A percentile compares a stretch with the other conserved stretches of the same genome.
phyloP scores from a whole-genome alignment of 345 rosid genomes.

The Lagerstroemia speciosa region DNA sequence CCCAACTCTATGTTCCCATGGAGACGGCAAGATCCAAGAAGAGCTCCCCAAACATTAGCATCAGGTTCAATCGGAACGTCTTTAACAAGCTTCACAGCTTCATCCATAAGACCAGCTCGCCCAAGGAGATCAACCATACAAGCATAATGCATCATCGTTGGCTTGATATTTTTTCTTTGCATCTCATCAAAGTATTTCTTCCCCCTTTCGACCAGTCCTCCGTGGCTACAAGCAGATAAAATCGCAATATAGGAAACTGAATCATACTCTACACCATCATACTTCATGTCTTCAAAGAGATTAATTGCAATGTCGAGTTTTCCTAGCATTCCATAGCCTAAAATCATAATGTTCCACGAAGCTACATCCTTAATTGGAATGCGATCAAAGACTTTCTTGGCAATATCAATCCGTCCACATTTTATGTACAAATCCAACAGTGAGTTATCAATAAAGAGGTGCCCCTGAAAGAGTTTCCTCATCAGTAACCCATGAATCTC shows the following conservation, averaged over 20 bases:
- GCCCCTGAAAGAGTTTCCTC: slow-evolving; percentile 22
- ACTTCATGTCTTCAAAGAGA: slow-evolving; percentile 36
- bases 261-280: slow-evolving; percentile 26
- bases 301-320: slow-evolving; percentile 24
- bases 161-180: slow-evolving; percentile 22
- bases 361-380: slow-evolving; percentile 28
- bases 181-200: slow-evolving; percentile 32
- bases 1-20: slow-evolving; percentile 40
- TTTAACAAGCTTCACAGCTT: slow-evolving; percentile 27
- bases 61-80: slow-evolving; percentile 26
- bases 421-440: slow-evolving; percentile 39
- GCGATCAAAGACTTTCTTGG: slow-evolving; percentile 26
- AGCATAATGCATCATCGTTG: slow-evolving; percentile 37
- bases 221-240: slow-evolving; percentile 45
- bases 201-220: slow-evolving; percentile 36
- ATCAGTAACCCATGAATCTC: slow-evolving; percentile 38
- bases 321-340: slow-evolving; percentile 42
- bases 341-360: slow-evolving; percentile 45
- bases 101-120: slow-evolving; percentile 38
- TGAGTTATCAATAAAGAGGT: slow-evolving; percentile 41
- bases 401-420: slow-evolving; percentile 37
- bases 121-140: slow-evolving; percentile 52
- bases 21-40: slow-evolving; percentile 43
- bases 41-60: slow-evolving; percentile 43
- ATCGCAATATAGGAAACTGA: slow-evolving; percentile 39